Base-by-base conservation (phyloP, 2,329 filamentous ascomycete species). In the Uncinocarpus reesii region DNA sequence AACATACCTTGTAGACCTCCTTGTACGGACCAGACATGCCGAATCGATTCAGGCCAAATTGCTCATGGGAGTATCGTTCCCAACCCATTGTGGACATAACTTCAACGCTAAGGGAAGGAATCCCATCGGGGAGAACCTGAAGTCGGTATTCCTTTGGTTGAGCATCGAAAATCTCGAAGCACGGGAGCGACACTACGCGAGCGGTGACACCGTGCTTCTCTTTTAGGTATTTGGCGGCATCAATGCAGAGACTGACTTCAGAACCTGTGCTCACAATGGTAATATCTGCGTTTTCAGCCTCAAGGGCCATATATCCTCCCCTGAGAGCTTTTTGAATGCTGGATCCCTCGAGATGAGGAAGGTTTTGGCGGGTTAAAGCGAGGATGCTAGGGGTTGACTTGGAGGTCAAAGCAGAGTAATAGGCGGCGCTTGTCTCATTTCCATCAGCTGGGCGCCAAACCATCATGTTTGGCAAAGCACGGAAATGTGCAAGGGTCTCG, bases 41-140 rank as follows among this genome's bases (percentile, higher is more conserved):
- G 71, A 98, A 98, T 68, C 92, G 81, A 84, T 98, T 98, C 58
- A 98, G 81, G 68, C 92, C 92, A 64, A 98, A 98, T 76, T 98
- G 92, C 81, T 98, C 92, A 74, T 98, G 90, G 52, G 88, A 86
- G 76, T 96, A 98, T 71, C 90, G 85, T 80, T 96, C 89, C 92
- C 92, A 98, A 60, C 92, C 92, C 72, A 95, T 82, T 59, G 92
- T 98, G 71, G 79, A 84, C 86, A 95, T 93, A 68, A 88, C 89
- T 78, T 98, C 92, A 59, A 98, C 85, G 49, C 86, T 93, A 70
- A 98, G 71, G 54, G 88, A 80, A 58, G 92, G 90, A 66, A 95
- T 90, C 58, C 89, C 89, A 67, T 95, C 88, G 61, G 90, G 92
- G 55, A 98, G 80, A 57, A 95, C 85, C 58, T 81, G 84, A 59